Evolutionary conservation across 306 rosid species (phyloP).

Genomic region (Crotalaria pallida): DNA sequence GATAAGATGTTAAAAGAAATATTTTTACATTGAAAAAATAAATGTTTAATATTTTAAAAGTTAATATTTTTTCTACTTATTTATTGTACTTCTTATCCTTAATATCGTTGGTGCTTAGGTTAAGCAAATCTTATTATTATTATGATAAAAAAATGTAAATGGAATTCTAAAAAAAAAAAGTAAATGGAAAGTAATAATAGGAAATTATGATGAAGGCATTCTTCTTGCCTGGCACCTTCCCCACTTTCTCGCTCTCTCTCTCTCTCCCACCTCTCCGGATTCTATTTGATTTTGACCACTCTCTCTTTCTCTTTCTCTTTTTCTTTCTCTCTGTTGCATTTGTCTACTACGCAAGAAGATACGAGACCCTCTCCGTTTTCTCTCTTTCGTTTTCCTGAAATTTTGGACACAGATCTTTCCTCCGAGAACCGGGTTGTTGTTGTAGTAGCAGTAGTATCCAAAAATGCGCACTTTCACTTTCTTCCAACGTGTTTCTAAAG

Average conservation of each 20-base stretch:
- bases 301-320: background rate
- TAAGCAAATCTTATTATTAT: no score
- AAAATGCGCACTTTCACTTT: slow-evolving; percentile 45
- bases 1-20: no score
- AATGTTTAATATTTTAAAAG: no score
- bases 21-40: no score
- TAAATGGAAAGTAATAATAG: no score
- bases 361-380: background rate
- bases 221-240: background rate
- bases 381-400: background rate
- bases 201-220: no score
- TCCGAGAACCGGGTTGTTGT: background rate
- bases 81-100: no score
- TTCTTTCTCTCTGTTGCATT: background rate
- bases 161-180: no score
- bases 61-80: no score
- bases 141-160: no score
- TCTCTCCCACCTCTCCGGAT: slow-evolving; percentile 27
- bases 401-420: slow-evolving; percentile 25
- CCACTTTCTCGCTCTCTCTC: background rate
- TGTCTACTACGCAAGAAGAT: background rate
- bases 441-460: background rate
- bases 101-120: no score
- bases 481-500: slow-evolving; percentile 44
- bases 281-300: slow-evolving; percentile 13